A percentile compares a stretch with the other conserved stretches of the same genome.
These are phyloP conservation scores for Gillenia trifoliata DNA, from an alignment of 306 rosid species.

Conservation along the genomic window DNA sequence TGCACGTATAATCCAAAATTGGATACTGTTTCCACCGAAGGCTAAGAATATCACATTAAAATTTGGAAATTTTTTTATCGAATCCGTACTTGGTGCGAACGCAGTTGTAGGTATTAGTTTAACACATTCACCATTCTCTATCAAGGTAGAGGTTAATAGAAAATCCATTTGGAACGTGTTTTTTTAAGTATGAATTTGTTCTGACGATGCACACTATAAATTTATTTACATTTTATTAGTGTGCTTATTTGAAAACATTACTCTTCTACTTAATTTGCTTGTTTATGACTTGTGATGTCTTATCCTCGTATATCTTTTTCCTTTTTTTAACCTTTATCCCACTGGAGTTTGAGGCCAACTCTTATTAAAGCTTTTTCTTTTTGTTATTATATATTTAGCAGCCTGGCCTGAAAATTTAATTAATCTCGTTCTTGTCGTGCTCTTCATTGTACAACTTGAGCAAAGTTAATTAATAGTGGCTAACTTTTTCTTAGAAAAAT, in stretches of 20 bases:
- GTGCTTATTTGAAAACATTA: background rate
- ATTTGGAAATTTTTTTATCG: too few relatives aligned
- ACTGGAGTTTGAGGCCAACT: background rate
- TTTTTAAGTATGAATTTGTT: too few relatives aligned
- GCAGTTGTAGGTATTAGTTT: too few relatives aligned
- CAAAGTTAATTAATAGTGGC: background rate
- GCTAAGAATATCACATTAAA: background rate
- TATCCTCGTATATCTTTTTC: background rate
- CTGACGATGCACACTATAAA: too few relatives aligned
- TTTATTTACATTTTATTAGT: too few relatives aligned
- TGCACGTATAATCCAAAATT: background rate
- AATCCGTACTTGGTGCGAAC: too few relatives aligned
- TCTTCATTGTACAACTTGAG: background rate
- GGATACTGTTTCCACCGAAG: background rate
- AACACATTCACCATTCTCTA: too few relatives aligned
- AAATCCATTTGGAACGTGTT: too few relatives aligned
- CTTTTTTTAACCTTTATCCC: background rate
- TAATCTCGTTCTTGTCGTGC: background rate
- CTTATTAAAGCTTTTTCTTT: background rate
- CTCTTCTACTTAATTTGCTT: background rate
- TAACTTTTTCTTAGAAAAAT: background rate
- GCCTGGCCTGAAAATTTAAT: background rate
- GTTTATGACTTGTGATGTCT: background rate
- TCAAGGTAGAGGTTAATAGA: too few relatives aligned
- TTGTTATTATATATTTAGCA: background rate